Evolutionary conservation across 129 eudicot species (phyloP).

Genomic region (Centaurea solstitialis): DNA sequence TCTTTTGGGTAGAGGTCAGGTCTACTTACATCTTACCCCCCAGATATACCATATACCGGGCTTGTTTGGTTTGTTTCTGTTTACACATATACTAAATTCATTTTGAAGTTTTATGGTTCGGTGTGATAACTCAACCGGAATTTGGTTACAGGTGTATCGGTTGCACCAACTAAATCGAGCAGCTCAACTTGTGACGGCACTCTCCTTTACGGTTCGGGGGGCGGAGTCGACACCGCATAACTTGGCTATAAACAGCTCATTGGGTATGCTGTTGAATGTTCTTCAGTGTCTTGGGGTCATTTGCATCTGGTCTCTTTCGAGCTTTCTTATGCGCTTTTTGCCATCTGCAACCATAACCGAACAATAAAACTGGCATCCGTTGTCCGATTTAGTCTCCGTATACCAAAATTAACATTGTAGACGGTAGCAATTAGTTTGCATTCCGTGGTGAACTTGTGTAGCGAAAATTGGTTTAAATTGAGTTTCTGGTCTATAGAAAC

Average conservation of each 20-base stretch:
- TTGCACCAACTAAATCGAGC: slow-evolving; percentile 96
- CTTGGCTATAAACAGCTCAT: slow-evolving; percentile 82
- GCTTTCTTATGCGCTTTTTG: slow-evolving; percentile 82
- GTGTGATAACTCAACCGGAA: neutral
- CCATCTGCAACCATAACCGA: slow-evolving; percentile 58
- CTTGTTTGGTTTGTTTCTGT: neutral
- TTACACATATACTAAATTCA: neutral
- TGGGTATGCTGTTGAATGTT: slow-evolving; percentile 81
- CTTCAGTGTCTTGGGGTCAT: slow-evolving; percentile 91
- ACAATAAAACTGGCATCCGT: slow-evolving; percentile 30
- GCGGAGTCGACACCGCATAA: slow-evolving; percentile 94
- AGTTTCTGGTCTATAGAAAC: neutral
- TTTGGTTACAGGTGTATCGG: slow-evolving; percentile 69
- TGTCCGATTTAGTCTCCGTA: neutral
- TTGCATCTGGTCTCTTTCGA: slow-evolving; percentile 95
- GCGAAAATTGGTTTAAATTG: neutral
- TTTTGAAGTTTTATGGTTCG: neutral
- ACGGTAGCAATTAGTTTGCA: neutral
- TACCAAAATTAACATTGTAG: neutral
- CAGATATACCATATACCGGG: neutral
- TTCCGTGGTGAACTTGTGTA: neutral
- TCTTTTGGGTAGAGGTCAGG: neutral
- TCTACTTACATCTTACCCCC: neutral
- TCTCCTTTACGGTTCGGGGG: slow-evolving; percentile 88
- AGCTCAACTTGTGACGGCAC: slow-evolving; percentile 96